Evolutionary conservation across 495 filamentous ascomycete species (phyloP).

Genomic region (Penicillium antarcticum): DNA sequence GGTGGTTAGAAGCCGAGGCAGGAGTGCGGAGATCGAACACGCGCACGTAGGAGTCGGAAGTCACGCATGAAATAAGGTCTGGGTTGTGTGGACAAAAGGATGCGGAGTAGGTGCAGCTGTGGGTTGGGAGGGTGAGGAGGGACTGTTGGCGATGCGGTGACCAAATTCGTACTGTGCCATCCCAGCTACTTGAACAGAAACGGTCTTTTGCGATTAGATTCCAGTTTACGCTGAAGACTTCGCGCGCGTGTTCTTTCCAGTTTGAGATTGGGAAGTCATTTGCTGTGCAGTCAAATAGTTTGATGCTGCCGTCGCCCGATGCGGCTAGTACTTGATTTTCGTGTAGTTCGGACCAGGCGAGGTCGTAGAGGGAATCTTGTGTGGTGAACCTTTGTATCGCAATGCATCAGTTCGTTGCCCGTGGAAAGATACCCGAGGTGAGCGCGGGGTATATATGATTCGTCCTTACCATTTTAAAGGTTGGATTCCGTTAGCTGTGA

Average conservation of each 20-base stretch:
- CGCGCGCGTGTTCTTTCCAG: constrained; percentile 89
- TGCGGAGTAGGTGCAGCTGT: constrained; percentile 87
- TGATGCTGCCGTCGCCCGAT: constrained; percentile 87
- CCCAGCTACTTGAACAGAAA: constrained; percentile 89
- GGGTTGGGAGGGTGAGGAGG: constrained; percentile 78
- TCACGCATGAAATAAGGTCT: constrained; percentile 74
- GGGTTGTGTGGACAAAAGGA: constrained; percentile 78
- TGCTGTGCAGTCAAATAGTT: constrained; percentile 81
- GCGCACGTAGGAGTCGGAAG: constrained; percentile 79
- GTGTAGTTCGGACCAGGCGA: constrained; percentile 89
- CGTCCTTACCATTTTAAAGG: constrained; percentile 63
- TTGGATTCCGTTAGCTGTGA: constrained; percentile 80
- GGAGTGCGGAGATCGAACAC: constrained; percentile 89
- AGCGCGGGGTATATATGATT: neutral
- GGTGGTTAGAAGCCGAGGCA: constrained; percentile 75
- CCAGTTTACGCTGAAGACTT: constrained; percentile 90
- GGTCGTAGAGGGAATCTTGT: constrained; percentile 92
- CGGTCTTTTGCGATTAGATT: constrained; percentile 86
- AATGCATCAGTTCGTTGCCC: neutral
- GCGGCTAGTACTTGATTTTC: constrained; percentile 86
- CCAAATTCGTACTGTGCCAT: constrained; percentile 92
- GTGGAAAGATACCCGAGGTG: neutral
- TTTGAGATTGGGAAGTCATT: constrained; percentile 78
- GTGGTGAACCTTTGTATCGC: constrained; percentile 71
- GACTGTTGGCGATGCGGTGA: constrained; percentile 68